Evolutionary conservation across 345 rosid species (phyloP).

Genomic region (Iberis pinnata): DNA sequence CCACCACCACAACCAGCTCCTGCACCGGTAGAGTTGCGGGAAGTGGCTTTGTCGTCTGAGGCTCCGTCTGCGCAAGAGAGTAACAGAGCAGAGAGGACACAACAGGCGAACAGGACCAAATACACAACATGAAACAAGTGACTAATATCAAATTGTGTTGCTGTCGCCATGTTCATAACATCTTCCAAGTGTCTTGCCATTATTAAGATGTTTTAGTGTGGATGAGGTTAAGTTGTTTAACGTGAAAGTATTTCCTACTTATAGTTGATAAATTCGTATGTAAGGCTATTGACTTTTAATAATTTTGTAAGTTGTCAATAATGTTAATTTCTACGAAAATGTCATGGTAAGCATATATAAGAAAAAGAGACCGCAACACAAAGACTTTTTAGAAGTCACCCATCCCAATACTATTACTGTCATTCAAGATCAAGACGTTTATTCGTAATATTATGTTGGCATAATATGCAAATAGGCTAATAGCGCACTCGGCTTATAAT

Average conservation of each 20-base stretch:
- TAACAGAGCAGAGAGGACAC: constrained; percentile 40
- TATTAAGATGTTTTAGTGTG: constrained; percentile 12
- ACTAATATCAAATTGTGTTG: constrained; percentile 20
- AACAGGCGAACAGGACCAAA: constrained; percentile 38
- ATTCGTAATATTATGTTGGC: too few species aligned
- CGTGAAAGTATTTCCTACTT: constrained; percentile 19
- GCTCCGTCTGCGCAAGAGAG: constrained; percentile 51
- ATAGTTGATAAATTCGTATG: constrained; percentile 12
- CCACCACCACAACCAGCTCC: constrained; percentile 42
- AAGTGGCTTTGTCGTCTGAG: constrained; percentile 28
- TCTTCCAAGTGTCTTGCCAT: constrained; percentile 35
- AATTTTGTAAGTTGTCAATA: too few species aligned
- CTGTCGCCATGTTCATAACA: constrained; percentile 24
- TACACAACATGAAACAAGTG: constrained; percentile 29
- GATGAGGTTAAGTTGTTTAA: constrained; percentile 11
- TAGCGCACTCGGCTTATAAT: too few species aligned
- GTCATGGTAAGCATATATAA: too few species aligned
- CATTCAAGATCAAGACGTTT: too few species aligned
- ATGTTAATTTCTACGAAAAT: too few species aligned
- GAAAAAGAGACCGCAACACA: too few species aligned
- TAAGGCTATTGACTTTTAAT: constrained; percentile 12
- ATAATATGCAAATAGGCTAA: too few species aligned
- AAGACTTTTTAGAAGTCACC: too few species aligned
- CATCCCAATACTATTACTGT: too few species aligned
- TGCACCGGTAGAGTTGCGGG: constrained; percentile 18